phyloP scores from a whole-genome alignment of 768 basidiomycete species.

The Kwoniella heveanensis region DNA sequence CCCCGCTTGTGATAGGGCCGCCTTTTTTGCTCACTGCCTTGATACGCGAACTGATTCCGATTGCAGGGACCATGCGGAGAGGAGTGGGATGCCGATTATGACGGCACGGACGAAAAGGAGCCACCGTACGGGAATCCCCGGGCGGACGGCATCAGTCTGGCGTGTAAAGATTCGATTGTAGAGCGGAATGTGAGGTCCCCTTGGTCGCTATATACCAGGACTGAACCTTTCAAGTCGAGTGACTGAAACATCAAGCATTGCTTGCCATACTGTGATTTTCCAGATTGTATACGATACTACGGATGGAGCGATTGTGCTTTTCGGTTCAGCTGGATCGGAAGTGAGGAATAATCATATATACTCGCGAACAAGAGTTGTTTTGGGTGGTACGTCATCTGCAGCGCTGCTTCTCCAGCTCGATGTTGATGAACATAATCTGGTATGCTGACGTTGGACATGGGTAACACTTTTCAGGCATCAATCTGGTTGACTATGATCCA shows the following conservation, averaged over 20 bases:
- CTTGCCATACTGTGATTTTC: neutral
- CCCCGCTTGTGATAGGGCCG: too few species aligned
- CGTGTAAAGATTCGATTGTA: conserved; percentile 55
- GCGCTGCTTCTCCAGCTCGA: too few species aligned
- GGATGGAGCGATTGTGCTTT: conserved; percentile 56
- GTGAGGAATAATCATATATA: conserved; percentile 52
- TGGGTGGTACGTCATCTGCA: conserved; percentile 48
- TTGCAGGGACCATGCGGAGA: conserved; percentile 56
- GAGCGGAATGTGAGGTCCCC: conserved; percentile 55
- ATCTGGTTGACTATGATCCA: conserved; percentile 55
- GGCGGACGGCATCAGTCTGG: conserved; percentile 57
- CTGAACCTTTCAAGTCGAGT: too few species aligned
- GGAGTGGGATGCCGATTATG: conserved; percentile 57
- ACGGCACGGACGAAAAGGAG: conserved; percentile 42
- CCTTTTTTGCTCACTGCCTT: neutral
- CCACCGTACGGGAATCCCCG: conserved; percentile 52
- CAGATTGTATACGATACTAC: conserved; percentile 56
- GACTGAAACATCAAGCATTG: neutral
- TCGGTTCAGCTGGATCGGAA: conserved; percentile 52
- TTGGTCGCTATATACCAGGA: too few species aligned
- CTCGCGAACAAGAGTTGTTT: conserved; percentile 48
- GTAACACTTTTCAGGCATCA: conserved; percentile 55
- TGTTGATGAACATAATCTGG: neutral
- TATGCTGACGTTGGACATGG: neutral
- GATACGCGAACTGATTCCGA: neutral